A percentile compares a stretch with the other conserved stretches of the same genome.
These are phyloP conservation scores for Phytopythium mirpurense DNA, from an alignment of 352 stramenopile species.

Conservation along the genomic window DNA sequence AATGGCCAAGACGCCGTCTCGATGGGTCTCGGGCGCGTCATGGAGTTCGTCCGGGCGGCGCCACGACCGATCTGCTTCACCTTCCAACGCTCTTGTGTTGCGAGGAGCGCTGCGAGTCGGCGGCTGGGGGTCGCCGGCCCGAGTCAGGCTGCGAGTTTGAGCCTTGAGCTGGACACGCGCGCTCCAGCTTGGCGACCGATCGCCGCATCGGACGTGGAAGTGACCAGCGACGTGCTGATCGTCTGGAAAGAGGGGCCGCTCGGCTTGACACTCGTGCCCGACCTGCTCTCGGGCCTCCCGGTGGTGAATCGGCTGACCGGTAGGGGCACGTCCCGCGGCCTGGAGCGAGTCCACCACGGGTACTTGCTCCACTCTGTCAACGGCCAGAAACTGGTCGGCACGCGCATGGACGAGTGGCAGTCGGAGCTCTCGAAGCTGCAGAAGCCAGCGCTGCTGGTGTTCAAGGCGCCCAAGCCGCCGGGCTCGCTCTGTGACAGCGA, in stretches of 20 bases:
- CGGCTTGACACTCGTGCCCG: conserved; percentile 46
- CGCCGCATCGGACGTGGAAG: neutral
- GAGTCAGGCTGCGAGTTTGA: neutral
- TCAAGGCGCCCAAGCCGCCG: conserved; percentile 17
- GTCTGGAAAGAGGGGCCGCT: conserved; percentile 44
- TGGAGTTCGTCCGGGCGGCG: conserved; percentile 28
- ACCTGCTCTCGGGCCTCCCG: conserved; percentile 37
- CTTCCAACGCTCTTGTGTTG: conserved; percentile 31
- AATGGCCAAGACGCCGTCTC: conserved; percentile 46
- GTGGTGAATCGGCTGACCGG: conserved; percentile 69
- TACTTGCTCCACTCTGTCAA: conserved; percentile 52
- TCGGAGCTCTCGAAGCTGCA: conserved; percentile 21
- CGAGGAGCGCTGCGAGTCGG: neutral
- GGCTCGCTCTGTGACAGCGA: conserved; percentile 2
- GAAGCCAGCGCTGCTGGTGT: conserved; percentile 52
- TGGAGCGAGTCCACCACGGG: conserved; percentile 39
- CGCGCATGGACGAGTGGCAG: conserved; percentile 26
- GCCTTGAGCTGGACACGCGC: neutral
- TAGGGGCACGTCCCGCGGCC: conserved; percentile 33
- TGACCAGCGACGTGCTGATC: conserved; percentile 25
- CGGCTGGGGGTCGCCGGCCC: neutral
- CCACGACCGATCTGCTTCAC: conserved; percentile 38
- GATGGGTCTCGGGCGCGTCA: conserved; percentile 28
- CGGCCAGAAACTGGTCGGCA: conserved; percentile 20
- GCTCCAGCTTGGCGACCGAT: neutral